Percentiles rank a stretch among this genome's conserved stretches.
phyloP scores from a whole-genome alignment of 176 grass and related monocot species.

The Aegilops bicornis region DNA sequence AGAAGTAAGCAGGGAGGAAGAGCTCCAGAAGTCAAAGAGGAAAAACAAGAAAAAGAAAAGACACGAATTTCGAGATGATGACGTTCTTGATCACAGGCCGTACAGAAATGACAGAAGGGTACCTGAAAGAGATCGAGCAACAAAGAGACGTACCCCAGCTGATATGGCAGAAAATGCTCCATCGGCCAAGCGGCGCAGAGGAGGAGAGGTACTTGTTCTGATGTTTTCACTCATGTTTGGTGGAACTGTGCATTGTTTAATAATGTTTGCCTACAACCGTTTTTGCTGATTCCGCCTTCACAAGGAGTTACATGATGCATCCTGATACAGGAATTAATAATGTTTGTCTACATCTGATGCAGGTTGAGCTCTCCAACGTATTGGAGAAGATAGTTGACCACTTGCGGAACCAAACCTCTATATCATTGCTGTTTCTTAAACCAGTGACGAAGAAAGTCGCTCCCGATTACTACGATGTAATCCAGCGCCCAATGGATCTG shows the following conservation, averaged over 20 bases:
- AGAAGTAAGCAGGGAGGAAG: slow-evolving; percentile 61
- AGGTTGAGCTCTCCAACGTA: slow-evolving; percentile 93
- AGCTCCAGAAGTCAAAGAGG: slow-evolving; percentile 74
- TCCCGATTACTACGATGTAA: slow-evolving; percentile 70
- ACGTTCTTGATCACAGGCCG: slow-evolving; percentile 67
- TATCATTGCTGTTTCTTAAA: slow-evolving; percentile 79
- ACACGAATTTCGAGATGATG: slow-evolving; percentile 89
- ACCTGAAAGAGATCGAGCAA: slow-evolving; percentile 59
- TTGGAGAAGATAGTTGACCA: slow-evolving; percentile 73
- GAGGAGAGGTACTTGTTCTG: slow-evolving; percentile 73
- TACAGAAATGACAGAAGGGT: slow-evolving; percentile 89
- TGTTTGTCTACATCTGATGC: slow-evolving; percentile 23
- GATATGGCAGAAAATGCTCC: slow-evolving; percentile 52
- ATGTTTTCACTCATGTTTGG: slow-evolving; percentile 4
- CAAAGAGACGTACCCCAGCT: slow-evolving; percentile 51
- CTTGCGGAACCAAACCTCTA: slow-evolving; percentile 25
- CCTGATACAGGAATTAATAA: neutral
- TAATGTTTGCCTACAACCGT: neutral
- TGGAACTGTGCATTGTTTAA: slow-evolving; percentile 3
- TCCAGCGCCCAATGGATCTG: slow-evolving; percentile 81
- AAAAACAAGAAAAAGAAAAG: slow-evolving; percentile 97
- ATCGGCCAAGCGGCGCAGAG: slow-evolving; percentile 69
- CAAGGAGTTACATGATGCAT: neutral
- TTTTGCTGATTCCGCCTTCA: neutral
- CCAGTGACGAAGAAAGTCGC: slow-evolving; percentile 91